Conservation (phyloP, 108 stramenopile genomes). For the Conticribra guillardii region DNA sequence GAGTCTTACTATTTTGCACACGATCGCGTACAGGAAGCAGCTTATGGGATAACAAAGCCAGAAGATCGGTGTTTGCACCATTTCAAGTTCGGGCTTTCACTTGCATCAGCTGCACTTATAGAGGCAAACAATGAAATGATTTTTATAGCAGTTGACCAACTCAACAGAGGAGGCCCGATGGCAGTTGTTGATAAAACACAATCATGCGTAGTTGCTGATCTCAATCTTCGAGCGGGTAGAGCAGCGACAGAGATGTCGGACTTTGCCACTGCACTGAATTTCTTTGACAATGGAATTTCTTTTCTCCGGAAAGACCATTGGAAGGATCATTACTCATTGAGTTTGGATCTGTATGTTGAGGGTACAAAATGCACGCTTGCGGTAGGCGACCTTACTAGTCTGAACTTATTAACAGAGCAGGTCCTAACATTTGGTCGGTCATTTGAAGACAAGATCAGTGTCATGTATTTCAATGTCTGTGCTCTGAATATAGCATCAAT, state of each 20-base stretch:
- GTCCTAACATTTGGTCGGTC: background rate
- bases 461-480: background rate
- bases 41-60: background rate
- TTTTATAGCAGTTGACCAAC: constrained; percentile 13
- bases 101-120: background rate
- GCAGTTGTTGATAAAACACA: constrained; percentile 2
- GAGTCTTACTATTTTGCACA: background rate
- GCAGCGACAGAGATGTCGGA: constrained; percentile 20
- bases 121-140: background rate
- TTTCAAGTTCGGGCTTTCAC: constrained; percentile 4
- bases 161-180: constrained; percentile 9
- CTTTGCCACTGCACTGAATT: constrained; percentile 10
- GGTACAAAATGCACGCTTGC: constrained; percentile 9
- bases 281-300: constrained; percentile 27
- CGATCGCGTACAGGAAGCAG: constrained; percentile 10
- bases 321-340: constrained; percentile 26
- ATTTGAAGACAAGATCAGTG: constrained; percentile 18
- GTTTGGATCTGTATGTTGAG: constrained; percentile 25
- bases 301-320: constrained; percentile 25
- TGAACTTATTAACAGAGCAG: constrained; percentile 4
- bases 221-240: constrained; percentile 21
- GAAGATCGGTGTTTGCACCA: constrained; percentile 17
- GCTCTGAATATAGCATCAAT: background rate
- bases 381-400: constrained; percentile 1
- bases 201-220: background rate